phyloP scores from a whole-genome alignment of 1,284 basidiomycete species.

The Golubevia pallescens region DNA sequence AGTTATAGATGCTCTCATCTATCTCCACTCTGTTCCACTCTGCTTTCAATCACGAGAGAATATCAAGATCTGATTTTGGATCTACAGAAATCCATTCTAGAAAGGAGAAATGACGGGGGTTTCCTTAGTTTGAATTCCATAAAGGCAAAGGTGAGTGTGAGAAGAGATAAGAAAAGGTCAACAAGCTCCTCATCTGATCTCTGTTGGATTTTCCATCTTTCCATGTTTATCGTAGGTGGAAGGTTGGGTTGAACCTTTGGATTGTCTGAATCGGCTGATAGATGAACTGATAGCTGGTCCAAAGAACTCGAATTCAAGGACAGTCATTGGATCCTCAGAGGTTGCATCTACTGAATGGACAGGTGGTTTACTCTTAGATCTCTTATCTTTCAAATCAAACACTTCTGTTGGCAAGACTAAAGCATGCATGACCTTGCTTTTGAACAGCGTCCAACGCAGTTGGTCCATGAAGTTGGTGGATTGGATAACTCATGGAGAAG shows the following conservation, averaged over 20 bases:
- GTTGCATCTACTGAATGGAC: conserved; percentile 21
- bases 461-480: conserved; percentile 31
- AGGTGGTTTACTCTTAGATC: conserved; percentile 33
- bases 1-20: conserved; percentile 26
- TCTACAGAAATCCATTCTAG: conserved; percentile 24
- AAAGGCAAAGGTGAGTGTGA: conserved; percentile 11
- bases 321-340: neutral
- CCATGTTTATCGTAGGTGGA: neutral
- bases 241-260: neutral
- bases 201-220: conserved; percentile 6
- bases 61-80: conserved; percentile 28
- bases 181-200: neutral
- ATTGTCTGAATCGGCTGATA: neutral
- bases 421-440: conserved; percentile 21
- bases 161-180: conserved; percentile 16
- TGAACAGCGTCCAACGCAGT: conserved; percentile 29
- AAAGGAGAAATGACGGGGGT: conserved; percentile 5
- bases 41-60: conserved; percentile 23
- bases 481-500: conserved; percentile 37
- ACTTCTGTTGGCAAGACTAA: conserved; percentile 28
- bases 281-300: conserved; percentile 1
- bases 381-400: conserved; percentile 23
- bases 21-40: conserved; percentile 29
- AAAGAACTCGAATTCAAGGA: neutral
- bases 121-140: conserved; percentile 37